These are phyloP conservation scores for Lepidium didymum DNA, from an alignment of 345 rosid genomes.

Conservation along the genomic window DNA sequence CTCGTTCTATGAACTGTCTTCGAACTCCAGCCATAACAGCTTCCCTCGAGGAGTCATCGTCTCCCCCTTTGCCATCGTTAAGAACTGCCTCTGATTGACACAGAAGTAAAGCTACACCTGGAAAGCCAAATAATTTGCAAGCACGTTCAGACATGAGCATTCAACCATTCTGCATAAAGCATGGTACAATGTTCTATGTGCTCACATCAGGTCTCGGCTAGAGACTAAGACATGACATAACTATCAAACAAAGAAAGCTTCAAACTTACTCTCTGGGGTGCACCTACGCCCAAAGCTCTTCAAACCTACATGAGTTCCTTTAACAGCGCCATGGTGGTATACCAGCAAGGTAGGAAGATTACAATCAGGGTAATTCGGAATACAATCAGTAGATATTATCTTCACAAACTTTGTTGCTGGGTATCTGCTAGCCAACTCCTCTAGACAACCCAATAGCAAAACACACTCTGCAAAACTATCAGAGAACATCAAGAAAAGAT, in stretches of 20 bases:
- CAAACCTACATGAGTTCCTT: slow-evolving; percentile 84
- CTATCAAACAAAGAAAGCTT: not conserved
- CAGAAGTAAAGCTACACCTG: slow-evolving; percentile 92
- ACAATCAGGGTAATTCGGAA: slow-evolving; percentile 83
- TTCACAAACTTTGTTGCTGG: slow-evolving; percentile 94
- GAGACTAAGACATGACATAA: not conserved
- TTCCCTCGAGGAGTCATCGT: slow-evolving; percentile 60
- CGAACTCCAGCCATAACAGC: slow-evolving; percentile 78
- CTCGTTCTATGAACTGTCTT: slow-evolving; percentile 74
- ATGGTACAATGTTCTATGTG: not conserved
- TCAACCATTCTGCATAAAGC: not conserved
- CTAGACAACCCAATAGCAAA: slow-evolving; percentile 66
- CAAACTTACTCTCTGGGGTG: slow-evolving; percentile 75
- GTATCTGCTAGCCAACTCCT: slow-evolving; percentile 73
- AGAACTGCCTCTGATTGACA: slow-evolving; percentile 92
- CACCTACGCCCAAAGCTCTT: slow-evolving; percentile 81
- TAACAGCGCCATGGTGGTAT: slow-evolving; percentile 79
- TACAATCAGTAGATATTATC: slow-evolving; percentile 92
- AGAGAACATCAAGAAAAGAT: not conserved
- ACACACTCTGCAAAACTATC: slow-evolving; percentile 68
- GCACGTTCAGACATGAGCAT: slow-evolving; percentile 5
- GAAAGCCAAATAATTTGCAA: slow-evolving; percentile 6
- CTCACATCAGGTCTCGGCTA: not conserved
- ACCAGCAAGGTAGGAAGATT: slow-evolving; percentile 90
- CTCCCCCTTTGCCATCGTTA: slow-evolving; percentile 79